Conservation (phyloP, 768 basidiomycete genomes). For the Podaxis sp. region DNA sequence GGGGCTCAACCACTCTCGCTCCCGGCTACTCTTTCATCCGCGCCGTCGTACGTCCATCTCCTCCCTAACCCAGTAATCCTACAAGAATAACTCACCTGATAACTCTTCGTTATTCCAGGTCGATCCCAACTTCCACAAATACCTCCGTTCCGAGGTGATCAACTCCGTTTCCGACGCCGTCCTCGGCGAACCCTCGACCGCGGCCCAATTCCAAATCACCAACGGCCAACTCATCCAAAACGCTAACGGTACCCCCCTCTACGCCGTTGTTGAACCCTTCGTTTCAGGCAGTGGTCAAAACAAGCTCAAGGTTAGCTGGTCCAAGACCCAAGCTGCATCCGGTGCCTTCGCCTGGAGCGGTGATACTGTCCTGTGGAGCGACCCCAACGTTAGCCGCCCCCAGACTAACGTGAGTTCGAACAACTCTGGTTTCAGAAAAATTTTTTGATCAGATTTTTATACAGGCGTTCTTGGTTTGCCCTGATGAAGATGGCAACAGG, state of each 20-base stretch:
- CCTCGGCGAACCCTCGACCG: constrained; percentile 49
- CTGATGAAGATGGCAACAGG: constrained; percentile 42
- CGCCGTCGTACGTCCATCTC: constrained; percentile 19
- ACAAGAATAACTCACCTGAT: not conserved
- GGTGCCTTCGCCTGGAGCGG: constrained; percentile 57
- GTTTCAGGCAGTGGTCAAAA: constrained; percentile 41
- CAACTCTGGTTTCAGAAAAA: not conserved
- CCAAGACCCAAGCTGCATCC: constrained; percentile 42
- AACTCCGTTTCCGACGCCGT: constrained; percentile 47
- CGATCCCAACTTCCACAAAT: constrained; percentile 61
- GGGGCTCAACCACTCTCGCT: constrained; percentile 42
- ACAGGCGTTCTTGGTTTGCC: constrained; percentile 59
- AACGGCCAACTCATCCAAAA: constrained; percentile 57
- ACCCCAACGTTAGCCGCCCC: constrained; percentile 46
- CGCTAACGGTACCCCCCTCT: constrained; percentile 41
- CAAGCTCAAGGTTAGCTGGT: constrained; percentile 52
- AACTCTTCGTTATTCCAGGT: constrained; percentile 32
- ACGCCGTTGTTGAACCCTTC: constrained; percentile 48
- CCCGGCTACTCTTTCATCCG: constrained; percentile 55
- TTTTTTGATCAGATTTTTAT: constrained; percentile 1
- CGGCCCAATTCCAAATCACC: constrained; percentile 57
- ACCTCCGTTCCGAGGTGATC: constrained; percentile 51
- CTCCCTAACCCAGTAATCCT: not conserved
- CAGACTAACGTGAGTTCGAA: constrained; percentile 46
- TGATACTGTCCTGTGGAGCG: constrained; percentile 60